phyloP scores from a whole-genome alignment of 495 filamentous ascomycete genomes.

The Jackrogersella multiformis region DNA sequence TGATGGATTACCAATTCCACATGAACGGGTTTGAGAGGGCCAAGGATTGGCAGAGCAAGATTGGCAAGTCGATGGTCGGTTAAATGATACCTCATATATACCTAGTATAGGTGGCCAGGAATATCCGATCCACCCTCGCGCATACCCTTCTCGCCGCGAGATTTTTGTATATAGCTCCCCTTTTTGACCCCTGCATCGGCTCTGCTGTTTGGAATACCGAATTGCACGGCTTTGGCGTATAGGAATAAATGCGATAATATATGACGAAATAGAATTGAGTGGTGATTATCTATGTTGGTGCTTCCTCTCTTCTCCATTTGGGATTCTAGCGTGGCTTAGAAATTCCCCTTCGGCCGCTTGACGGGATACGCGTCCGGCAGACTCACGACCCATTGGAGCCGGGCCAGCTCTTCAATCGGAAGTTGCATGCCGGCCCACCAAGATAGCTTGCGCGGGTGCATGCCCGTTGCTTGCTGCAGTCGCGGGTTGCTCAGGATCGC shows the following conservation, averaged over 20 bases:
- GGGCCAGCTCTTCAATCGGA: conserved; percentile 22
- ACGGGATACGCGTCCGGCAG: conserved; percentile 29
- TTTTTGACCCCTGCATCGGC: neutral
- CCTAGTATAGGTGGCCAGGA: too few relatives aligned
- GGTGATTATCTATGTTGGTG: conserved; percentile 1
- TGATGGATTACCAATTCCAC: conserved; percentile 84
- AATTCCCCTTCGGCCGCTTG: conserved; percentile 32
- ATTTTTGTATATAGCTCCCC: conserved; percentile 31
- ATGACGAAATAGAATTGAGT: conserved; percentile 20
- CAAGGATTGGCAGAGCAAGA: conserved; percentile 86
- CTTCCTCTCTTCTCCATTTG: neutral
- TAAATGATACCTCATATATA: conserved; percentile 11
- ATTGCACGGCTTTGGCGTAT: conserved; percentile 20
- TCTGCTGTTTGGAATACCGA: conserved; percentile 23
- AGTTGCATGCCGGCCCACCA: conserved; percentile 20
- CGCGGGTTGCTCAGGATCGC: conserved; percentile 31
- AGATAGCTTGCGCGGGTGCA: conserved; percentile 23
- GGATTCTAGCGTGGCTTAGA: neutral
- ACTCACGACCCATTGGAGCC: conserved; percentile 31
- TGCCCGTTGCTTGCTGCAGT: conserved; percentile 37
- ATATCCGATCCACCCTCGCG: neutral
- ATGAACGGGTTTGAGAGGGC: conserved; percentile 92
- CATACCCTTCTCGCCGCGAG: neutral
- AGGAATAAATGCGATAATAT: conserved; percentile 12
- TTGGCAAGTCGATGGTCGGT: conserved; percentile 74